These are phyloP conservation scores for Fennellomyces sp. DNA, from an alignment of 371 early-diverging fungal species.

Conservation along the genomic window DNA sequence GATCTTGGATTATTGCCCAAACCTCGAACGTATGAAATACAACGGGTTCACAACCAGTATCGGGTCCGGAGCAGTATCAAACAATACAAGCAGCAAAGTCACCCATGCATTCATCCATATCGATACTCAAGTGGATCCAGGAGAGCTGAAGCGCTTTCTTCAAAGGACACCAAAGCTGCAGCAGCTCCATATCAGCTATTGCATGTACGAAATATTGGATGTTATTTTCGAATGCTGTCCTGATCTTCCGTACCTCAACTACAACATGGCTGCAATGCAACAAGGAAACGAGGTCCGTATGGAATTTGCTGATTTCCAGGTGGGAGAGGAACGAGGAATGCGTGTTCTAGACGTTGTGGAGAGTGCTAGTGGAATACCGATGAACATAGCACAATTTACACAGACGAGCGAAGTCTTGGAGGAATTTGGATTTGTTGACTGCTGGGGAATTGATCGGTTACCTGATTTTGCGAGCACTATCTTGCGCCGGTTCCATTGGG, in stretches of 20 bases:
- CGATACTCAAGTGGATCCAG: not conserved
- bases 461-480: not conserved
- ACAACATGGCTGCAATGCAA: not conserved
- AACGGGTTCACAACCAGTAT: not conserved
- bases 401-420: not conserved
- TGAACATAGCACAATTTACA: not conserved
- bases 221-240: not conserved
- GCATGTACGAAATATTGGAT: not conserved
- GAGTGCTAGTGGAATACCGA: not conserved
- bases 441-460: no score
- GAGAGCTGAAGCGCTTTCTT: not conserved
- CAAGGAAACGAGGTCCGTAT: not conserved
- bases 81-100: no score
- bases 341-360: not conserved
- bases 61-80: no score
- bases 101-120: not conserved
- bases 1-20: not conserved
- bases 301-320: not conserved
- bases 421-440: not conserved
- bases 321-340: not conserved
- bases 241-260: not conserved
- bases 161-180: not conserved
- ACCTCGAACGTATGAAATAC: not conserved
- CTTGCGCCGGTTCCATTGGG: not conserved
- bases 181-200: not conserved